Evolutionary conservation across 2,329 filamentous ascomycete species (phyloP), one percentile per base, ranked within the genome.

Genomic region (Penicillium hesseltinei): DNA sequence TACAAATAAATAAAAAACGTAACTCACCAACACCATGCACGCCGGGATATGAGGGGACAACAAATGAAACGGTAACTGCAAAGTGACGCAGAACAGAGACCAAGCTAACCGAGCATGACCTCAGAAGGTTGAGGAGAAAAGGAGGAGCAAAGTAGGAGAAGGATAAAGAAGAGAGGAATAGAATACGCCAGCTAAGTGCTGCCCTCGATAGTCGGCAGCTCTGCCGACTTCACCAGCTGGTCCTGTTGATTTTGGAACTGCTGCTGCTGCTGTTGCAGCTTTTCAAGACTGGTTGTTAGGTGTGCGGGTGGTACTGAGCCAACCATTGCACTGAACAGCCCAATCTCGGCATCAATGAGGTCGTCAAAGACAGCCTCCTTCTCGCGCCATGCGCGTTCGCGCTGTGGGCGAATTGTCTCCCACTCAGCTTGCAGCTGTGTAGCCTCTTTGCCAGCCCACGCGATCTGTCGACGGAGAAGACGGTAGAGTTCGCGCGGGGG

Each of bases 371-470:
- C 69, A 27, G 71, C 64, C 47, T 79, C 77, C 56, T 79, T 79
- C 57, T 75, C 73, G 21, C 67, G 62, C 73, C 76, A 79, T 2
- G 74, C 65, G 29, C 71, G 61, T 62, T 75, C 74, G 21, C 76
- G 66, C 62, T 72, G 70, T 15, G 70, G 71, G 42, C 70, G 65
- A 33, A 77, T 68, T 36, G 66, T 64, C 44, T 75, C 70, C 71
- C 75, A 77, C 43, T 80, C 73, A 2, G 65, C 63, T 19, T 72
- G 69, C n/a, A 81, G 64, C 36, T 71, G 66, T 5, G 60, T 61
- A 1, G 70, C 68, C 56, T 80, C 79, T 42, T 78, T 70, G 59
- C 78, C 74, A 1, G 78, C 78, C 79, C 79, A 81, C 54, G 74
- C 69, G 21, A 81, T 73, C 62, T 81, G 78, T 21, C 78, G 73